phyloP scores from a whole-genome alignment of 2,329 filamentous ascomycete genomes.

The Pseudogymnoascus sp. region DNA sequence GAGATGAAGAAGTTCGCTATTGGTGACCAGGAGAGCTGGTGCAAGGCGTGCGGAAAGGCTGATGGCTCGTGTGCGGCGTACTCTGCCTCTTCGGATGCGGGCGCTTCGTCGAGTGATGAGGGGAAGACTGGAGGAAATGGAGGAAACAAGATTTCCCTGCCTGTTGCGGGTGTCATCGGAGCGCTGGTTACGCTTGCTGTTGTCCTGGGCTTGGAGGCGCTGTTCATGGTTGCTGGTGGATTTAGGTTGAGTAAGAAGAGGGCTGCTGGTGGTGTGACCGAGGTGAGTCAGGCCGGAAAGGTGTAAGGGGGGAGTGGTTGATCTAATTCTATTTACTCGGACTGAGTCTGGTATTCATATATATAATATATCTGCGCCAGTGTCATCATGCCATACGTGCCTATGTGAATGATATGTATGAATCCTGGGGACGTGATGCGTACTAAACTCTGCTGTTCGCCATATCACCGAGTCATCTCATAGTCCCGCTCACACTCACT shows the following conservation, averaged over 20 bases:
- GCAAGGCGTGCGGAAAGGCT: constrained; percentile 63
- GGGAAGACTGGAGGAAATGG: constrained; percentile 20
- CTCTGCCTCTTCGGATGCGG: constrained; percentile 23
- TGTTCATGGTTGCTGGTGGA: constrained; percentile 47
- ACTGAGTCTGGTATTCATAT: too few species aligned
- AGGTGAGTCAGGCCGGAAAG: not conserved
- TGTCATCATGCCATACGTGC: not conserved
- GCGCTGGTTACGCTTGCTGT: constrained; percentile 60
- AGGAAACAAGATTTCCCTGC: constrained; percentile 56
- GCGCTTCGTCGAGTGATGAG: constrained; percentile 19
- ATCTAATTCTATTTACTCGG: too few species aligned
- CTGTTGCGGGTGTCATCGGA: constrained; percentile 74
- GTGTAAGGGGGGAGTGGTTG: not conserved
- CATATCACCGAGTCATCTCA: too few species aligned
- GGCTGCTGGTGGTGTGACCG: not conserved
- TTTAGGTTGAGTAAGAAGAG: constrained; percentile 50
- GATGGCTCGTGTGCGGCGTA: constrained; percentile 55
- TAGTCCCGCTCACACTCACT: too few species aligned
- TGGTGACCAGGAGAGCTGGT: constrained; percentile 60
- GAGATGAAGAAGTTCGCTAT: constrained; percentile 61
- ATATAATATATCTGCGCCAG: too few species aligned
- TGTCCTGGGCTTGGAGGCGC: constrained; percentile 46
- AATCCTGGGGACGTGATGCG: too few species aligned
- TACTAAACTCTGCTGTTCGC: too few species aligned
- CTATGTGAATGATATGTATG: not conserved